phyloP scores from a whole-genome alignment of 768 basidiomycete genomes.

The Mycena alexandri region DNA sequence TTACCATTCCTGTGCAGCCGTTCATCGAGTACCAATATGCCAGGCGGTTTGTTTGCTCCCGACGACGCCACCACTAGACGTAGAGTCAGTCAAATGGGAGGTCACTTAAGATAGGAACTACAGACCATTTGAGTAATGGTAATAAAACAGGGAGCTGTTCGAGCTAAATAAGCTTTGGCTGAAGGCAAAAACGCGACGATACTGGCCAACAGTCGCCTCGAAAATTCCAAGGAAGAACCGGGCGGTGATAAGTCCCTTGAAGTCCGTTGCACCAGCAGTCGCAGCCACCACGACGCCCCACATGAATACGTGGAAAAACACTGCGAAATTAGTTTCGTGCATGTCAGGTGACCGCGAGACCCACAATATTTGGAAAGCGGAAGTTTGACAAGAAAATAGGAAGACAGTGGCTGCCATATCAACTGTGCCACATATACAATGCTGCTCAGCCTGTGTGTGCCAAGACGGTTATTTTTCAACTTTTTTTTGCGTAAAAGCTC shows the following conservation, averaged over 20 bases:
- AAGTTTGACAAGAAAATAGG: constrained; percentile 55
- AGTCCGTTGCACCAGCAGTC: constrained; percentile 54
- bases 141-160: constrained; percentile 61
- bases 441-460: constrained; percentile 42
- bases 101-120: neutral
- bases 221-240: constrained; percentile 62
- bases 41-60: constrained; percentile 58
- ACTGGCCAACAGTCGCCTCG: constrained; percentile 59
- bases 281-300: constrained; percentile 57
- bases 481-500: too few relatives aligned
- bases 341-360: constrained; percentile 22
- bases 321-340: constrained; percentile 20
- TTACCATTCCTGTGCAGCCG: constrained; percentile 55
- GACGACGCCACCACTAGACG: constrained; percentile 59
- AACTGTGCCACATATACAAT: constrained; percentile 61
- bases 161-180: neutral
- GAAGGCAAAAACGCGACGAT: neutral
- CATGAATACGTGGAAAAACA: constrained; percentile 55
- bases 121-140: constrained; percentile 59
- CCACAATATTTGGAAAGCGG: constrained; percentile 55
- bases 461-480: too few relatives aligned
- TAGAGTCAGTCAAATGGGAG: too few relatives aligned
- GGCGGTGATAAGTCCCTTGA: constrained; percentile 54
- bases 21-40: constrained; percentile 60
- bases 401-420: constrained; percentile 58